Conservation (phyloP, 805 yeast genomes). For the Priceomyces melissophilus region DNA sequence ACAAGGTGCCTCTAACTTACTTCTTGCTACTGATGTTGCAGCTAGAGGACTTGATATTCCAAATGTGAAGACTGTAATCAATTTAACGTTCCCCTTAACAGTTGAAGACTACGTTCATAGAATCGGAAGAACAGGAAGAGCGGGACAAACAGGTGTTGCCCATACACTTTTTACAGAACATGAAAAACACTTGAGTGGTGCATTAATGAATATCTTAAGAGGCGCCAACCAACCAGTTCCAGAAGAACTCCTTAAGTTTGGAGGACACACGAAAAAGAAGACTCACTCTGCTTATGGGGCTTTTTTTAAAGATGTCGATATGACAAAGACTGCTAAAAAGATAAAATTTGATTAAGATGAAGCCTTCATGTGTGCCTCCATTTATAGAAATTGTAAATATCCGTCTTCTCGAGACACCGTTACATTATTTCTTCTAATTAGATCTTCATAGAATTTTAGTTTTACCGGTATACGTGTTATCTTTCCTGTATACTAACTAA, state of each 20-base stretch:
- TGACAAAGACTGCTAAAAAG: conserved; percentile 81
- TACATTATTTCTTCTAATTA: conserved; percentile 1
- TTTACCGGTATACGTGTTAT: too few species aligned
- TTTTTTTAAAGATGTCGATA: conserved; percentile 88
- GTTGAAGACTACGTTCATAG: conserved; percentile 97
- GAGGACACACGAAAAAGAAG: conserved; percentile 97
- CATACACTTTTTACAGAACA: conserved; percentile 95
- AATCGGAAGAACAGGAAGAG: conserved; percentile 97
- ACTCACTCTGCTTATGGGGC: conserved; percentile 98
- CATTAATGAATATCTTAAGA: conserved; percentile 82
- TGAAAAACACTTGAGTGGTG: conserved; percentile 95
- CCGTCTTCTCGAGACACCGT: not conserved
- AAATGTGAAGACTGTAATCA: conserved; percentile 91
- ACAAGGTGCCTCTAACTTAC: conserved; percentile 65
- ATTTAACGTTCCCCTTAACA: conserved; percentile 92
- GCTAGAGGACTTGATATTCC: conserved; percentile 98
- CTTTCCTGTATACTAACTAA: too few species aligned
- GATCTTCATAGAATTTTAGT: conserved; percentile 6
- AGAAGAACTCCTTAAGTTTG: conserved; percentile 88
- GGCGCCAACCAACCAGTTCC: conserved; percentile 97
- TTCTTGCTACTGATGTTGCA: conserved; percentile 97
- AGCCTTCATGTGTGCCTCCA: not conserved
- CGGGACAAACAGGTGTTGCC: conserved; percentile 92
- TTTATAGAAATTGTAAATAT: not conserved
- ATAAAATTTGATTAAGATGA: conserved; percentile 63